These are phyloP conservation scores for Euptelea pleiosperma DNA, from an alignment of 164 flowering plant genomes.

Conservation along the genomic window DNA sequence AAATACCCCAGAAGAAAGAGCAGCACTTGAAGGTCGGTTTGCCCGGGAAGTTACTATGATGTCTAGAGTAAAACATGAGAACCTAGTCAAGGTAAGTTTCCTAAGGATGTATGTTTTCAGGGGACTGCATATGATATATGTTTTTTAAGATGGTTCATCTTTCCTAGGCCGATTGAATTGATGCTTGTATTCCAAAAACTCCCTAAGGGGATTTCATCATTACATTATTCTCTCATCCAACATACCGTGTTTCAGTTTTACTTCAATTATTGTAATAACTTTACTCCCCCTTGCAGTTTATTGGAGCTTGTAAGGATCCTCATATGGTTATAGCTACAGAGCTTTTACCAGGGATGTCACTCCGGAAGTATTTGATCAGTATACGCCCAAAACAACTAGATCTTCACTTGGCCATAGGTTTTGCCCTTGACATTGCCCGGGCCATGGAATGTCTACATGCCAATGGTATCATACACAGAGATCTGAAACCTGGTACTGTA, in stretches of 20 bases:
- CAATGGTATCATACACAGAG: conserved; percentile 93
- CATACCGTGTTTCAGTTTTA: conserved; percentile 2
- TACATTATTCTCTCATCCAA: not conserved
- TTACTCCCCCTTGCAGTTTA: conserved; percentile 50
- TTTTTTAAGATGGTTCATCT: conserved; percentile 1
- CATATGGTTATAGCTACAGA: conserved; percentile 89
- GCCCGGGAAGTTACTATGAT: conserved; percentile 90
- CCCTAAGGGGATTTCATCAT: not conserved
- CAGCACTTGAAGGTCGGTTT: conserved; percentile 69
- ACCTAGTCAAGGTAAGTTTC: conserved; percentile 72
- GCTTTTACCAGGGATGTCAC: conserved; percentile 88
- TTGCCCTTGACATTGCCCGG: conserved; percentile 81
- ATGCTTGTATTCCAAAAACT: not conserved
- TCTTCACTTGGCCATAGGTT: conserved; percentile 58
- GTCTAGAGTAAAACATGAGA: conserved; percentile 84
- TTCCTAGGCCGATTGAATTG: not conserved
- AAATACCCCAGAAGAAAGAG: conserved; percentile 61
- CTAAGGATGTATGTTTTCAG: not conserved
- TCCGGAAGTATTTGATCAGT: conserved; percentile 60
- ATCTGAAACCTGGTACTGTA: conserved; percentile 81
- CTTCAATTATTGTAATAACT: not conserved
- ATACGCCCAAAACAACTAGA: conserved; percentile 68
- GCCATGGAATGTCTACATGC: conserved; percentile 96
- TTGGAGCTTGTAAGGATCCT: conserved; percentile 95
- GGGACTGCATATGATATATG: not conserved